Evolutionary conservation across 2,329 filamentous ascomycete genomes (phyloP).

Genomic region (Cyanodermella asteris): DNA sequence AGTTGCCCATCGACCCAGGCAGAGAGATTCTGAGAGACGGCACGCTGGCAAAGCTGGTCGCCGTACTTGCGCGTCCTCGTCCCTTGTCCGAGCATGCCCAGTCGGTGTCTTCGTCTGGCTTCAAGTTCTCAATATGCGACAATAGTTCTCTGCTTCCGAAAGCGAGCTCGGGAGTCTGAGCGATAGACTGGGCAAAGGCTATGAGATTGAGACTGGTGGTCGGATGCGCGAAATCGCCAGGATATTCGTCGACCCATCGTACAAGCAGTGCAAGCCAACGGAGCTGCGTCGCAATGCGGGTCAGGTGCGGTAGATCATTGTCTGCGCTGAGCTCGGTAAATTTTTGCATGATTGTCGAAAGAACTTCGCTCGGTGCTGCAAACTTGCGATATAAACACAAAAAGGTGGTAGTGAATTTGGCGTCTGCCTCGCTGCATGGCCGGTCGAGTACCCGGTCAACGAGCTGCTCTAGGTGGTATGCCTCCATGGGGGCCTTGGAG

Average conservation of each 20-base stretch:
- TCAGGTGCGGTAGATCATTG: conserved; percentile 48
- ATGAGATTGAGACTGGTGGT: conserved; percentile 50
- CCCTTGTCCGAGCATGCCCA: conserved; percentile 72
- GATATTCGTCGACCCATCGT: conserved; percentile 76
- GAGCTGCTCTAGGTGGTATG: conserved; percentile 45
- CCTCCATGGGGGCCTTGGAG: too few relatives aligned
- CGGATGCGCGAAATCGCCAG: conserved; percentile 73
- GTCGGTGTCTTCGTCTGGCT: conserved; percentile 74
- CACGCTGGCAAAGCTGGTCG: conserved; percentile 18
- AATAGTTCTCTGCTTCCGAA: conserved; percentile 71
- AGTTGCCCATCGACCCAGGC: conserved; percentile 16
- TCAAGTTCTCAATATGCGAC: conserved; percentile 49
- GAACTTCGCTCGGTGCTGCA: conserved; percentile 55
- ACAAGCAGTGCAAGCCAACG: conserved; percentile 66
- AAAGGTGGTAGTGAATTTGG: conserved; percentile 74
- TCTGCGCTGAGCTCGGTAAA: conserved; percentile 52
- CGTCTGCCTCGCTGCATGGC: conserved; percentile 67
- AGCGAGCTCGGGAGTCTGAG: conserved; percentile 59
- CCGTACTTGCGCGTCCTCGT: conserved; percentile 20
- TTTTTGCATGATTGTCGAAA: conserved; percentile 42
- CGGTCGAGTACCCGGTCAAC: conserved; percentile 71
- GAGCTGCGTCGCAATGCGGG: conserved; percentile 59
- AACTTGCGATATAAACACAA: conserved; percentile 89
- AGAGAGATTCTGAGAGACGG: conserved; percentile 20
- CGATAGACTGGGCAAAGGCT: conserved; percentile 54